phyloP scores from a whole-genome alignment of 139 green algal species.

The Yamagishiella unicocca region DNA sequence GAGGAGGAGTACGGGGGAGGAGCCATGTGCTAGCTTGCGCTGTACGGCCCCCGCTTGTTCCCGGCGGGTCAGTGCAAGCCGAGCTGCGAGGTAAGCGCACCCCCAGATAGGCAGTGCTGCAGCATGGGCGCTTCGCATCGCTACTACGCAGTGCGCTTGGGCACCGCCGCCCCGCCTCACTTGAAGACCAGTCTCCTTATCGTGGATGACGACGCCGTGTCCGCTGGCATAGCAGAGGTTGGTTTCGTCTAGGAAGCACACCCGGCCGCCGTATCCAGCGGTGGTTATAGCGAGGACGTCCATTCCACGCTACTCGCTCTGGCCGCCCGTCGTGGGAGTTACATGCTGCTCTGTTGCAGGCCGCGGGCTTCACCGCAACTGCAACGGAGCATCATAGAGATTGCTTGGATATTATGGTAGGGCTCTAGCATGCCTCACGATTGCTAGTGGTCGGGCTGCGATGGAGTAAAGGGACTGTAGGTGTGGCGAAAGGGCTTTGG shows the following conservation, averaged over 20 bases:
- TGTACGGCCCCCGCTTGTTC: too few species aligned
- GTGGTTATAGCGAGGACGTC: constrained; percentile 15
- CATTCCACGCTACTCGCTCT: not conserved
- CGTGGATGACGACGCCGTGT: constrained; percentile 50
- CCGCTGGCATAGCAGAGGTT: constrained; percentile 29
- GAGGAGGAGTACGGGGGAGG: too few species aligned
- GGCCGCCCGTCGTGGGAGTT: not conserved
- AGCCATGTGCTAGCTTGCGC: too few species aligned
- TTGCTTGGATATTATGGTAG: not conserved
- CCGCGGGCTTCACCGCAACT: not conserved
- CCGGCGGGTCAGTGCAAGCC: too few species aligned
- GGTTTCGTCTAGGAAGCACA: constrained; percentile 38
- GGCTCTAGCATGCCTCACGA: too few species aligned
- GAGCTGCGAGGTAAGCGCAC: too few species aligned
- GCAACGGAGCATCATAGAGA: not conserved
- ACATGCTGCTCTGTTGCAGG: not conserved
- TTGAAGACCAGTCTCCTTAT: constrained; percentile 40
- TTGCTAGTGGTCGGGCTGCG: too few species aligned
- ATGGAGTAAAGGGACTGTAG: too few species aligned
- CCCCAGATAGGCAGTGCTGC: too few species aligned
- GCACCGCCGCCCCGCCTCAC: not conserved
- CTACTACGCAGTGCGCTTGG: too few species aligned
- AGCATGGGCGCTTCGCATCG: too few species aligned
- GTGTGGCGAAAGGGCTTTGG: too few species aligned
- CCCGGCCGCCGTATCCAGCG: constrained; percentile 10